phyloP scores from a whole-genome alignment of 768 basidiomycete genomes.

The Sporobolomyces roseus region DNA sequence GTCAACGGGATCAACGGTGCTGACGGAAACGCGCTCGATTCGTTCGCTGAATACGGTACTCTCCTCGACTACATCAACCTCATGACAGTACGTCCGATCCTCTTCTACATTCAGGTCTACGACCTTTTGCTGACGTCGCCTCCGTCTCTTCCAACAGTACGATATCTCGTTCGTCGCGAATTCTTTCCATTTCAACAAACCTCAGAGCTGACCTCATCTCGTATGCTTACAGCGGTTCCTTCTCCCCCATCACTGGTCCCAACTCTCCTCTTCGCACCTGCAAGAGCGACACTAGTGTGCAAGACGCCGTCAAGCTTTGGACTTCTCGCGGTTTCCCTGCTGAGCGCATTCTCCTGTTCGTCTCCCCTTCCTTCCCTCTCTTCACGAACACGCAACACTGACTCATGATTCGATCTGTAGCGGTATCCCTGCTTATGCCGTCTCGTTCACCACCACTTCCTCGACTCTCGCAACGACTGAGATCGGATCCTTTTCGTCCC shows the following conservation, averaged over 20 bases:
- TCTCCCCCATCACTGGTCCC: slow-evolving; percentile 66
- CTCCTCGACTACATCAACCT: slow-evolving; percentile 76
- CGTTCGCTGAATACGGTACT: slow-evolving; percentile 63
- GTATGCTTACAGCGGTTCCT: slow-evolving; percentile 12
- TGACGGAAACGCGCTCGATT: slow-evolving; percentile 61
- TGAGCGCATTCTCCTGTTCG: slow-evolving; percentile 69
- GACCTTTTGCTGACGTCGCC: too few relatives aligned
- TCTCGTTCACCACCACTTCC: slow-evolving; percentile 23
- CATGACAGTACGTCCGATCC: slow-evolving; percentile 61
- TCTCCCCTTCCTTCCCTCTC: slow-evolving; percentile 45
- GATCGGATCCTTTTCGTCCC: background rate
- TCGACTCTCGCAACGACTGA: slow-evolving; percentile 19
- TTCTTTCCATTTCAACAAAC: slow-evolving; percentile 56
- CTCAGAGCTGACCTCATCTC: slow-evolving; percentile 66
- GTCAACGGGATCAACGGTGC: slow-evolving; percentile 64
- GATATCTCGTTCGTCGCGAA: slow-evolving; percentile 69
- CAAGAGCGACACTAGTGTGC: slow-evolving; percentile 73
- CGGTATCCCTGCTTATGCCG: slow-evolving; percentile 31
- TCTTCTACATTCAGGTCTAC: background rate
- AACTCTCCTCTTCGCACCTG: slow-evolving; percentile 78
- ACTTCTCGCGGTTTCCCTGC: slow-evolving; percentile 70
- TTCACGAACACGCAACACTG: background rate
- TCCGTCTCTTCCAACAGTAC: slow-evolving; percentile 55
- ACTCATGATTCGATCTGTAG: background rate
- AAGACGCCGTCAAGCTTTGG: slow-evolving; percentile 67